Conservation (phyloP, 345 rosid genomes). For the Jatropha curcas region DNA sequence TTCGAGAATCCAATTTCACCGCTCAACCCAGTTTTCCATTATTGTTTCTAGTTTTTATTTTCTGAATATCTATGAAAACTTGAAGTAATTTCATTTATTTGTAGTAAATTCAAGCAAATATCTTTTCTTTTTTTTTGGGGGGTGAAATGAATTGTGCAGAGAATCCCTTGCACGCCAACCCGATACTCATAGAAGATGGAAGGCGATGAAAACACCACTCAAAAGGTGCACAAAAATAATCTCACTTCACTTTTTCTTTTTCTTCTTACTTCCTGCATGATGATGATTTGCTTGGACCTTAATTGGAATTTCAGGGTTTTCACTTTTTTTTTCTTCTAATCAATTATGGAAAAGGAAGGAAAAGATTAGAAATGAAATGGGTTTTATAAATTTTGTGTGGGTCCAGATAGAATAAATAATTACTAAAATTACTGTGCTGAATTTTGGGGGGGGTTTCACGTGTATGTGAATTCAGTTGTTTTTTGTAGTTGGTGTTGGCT, state of each 20-base stretch:
- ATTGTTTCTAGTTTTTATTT: background rate
- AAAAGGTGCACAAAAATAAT: constrained; percentile 32
- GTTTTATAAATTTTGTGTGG: background rate
- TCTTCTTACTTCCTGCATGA: background rate
- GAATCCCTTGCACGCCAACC: background rate
- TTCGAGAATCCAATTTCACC: constrained; percentile 6
- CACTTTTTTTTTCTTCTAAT: background rate
- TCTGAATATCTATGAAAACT: background rate
- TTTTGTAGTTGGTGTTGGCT: background rate
- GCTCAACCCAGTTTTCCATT: background rate
- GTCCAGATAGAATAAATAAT: background rate
- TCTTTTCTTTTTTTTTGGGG: background rate
- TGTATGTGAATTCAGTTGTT: background rate
- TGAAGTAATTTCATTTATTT: background rate
- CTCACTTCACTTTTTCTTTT: background rate
- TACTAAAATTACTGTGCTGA: background rate
- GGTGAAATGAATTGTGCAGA: constrained; percentile 23
- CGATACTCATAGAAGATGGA: constrained; percentile 42
- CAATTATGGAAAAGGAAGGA: background rate
- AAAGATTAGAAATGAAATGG: background rate
- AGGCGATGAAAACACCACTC: constrained; percentile 35
- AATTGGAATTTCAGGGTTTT: background rate
- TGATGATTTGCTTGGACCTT: background rate
- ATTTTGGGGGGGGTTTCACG: background rate
- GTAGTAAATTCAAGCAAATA: constrained; percentile 2